Evolutionary conservation across 2,329 filamentous ascomycete genomes (phyloP).

Genomic region (Didymella glomerata): DNA sequence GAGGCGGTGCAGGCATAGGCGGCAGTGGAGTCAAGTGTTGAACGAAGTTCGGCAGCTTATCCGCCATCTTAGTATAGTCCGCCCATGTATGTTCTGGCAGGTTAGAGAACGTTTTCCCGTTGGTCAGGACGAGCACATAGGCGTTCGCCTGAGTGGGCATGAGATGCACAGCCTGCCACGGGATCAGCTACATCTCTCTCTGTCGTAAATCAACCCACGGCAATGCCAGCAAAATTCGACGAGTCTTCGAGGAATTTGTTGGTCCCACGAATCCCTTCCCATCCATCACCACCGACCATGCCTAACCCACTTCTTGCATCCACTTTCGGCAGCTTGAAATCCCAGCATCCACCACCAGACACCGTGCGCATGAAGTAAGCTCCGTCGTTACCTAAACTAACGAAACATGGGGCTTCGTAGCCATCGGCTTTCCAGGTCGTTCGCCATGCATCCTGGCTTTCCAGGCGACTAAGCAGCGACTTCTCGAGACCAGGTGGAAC

Average conservation of each 20-base stretch:
- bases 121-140: conserved; percentile 40
- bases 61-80: conserved; percentile 45
- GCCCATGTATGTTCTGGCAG: conserved; percentile 45
- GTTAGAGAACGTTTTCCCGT: conserved; percentile 44
- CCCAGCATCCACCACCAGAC: conserved; percentile 44
- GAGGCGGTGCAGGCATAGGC: conserved; percentile 26
- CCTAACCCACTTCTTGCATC: conserved; percentile 25
- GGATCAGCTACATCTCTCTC: neutral
- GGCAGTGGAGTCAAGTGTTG: conserved; percentile 38
- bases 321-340: conserved; percentile 31
- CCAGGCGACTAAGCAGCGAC: conserved; percentile 33
- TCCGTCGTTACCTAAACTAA: conserved; percentile 41
- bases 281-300: conserved; percentile 24
- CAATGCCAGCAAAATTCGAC: conserved; percentile 34
- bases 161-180: conserved; percentile 39
- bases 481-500: conserved; percentile 41
- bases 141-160: conserved; percentile 37
- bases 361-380: conserved; percentile 47
- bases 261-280: conserved; percentile 39
- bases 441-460: conserved; percentile 35
- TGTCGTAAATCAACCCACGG: conserved; percentile 27
- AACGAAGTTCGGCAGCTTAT: conserved; percentile 32
- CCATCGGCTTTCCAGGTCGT: conserved; percentile 41
- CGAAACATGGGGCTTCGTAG: conserved; percentile 40
- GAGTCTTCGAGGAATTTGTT: conserved; percentile 40